Base-by-base conservation (phyloP, 306 rosid genomes). In the Hippophae gyantsensis region DNA sequence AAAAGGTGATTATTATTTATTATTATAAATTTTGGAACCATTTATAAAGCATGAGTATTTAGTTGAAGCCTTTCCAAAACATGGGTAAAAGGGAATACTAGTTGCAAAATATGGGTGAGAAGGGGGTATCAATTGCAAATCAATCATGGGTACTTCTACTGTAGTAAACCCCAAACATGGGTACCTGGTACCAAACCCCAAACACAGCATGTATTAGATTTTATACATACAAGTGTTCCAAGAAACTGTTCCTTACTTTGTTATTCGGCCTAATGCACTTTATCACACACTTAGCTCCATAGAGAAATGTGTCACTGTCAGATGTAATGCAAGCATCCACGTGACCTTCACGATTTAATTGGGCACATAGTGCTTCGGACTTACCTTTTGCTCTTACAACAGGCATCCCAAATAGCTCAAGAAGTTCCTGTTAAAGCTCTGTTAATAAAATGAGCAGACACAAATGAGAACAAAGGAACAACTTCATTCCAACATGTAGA, bases 301-400 rank as follows among this genome's bases (percentile, higher is more conserved):
- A 85, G 59, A 92, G 86, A 72, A 92, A 85, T 45, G 93, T 89
- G 78, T 88, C 96, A 72, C 95, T 85, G 65, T 92, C 96, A 49
- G 84, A 67, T 50, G 93, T 85, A 52, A 85, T 83, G 82, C 99
- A 92, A 65, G 96, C 95, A 70, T 88, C 84, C 47, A 92, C 93
- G 64, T 78, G 66, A 67, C 93, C 99, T 76, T 81, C 92, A 5
- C 62, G 48, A 57, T 88, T 67, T 76, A 92, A 76, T 71, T 88
- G 96, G 13, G 86, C 93, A 48, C 99, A 92, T 44, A 88, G 78
- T 63, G 93, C 93, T 76, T 92, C 93, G 13, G 99, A 96, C 75
- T 88, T 96, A 62, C 99, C 99, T 71, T 82, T 92, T 61, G 96
- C 96, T 62, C 71, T 79, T 54, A 88, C 51, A 57, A 88, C 82